Base-by-base conservation (phyloP, 2,329 filamentous ascomycete species). In the Aspergillus tanneri region DNA sequence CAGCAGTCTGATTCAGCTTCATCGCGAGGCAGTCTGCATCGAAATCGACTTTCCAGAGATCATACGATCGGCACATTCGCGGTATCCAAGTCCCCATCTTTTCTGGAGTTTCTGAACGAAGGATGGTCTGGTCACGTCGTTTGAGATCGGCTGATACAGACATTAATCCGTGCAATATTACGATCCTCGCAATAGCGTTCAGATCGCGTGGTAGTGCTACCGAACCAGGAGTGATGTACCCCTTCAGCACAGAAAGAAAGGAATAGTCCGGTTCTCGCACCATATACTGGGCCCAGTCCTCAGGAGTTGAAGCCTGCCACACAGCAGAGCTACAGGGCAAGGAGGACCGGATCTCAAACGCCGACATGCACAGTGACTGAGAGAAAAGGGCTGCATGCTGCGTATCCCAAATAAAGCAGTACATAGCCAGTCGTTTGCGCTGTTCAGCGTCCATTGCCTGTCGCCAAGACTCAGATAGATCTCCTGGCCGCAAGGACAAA, bases 361-460 rank as follows among this genome's bases (percentile, higher is more conserved):
- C 79, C 1, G 80, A 84, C 81, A 85, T 85, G 64, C 82, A 85
- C 0, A 85, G 72, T 4, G 79, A 83, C 58, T 85, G 82, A n/a
- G 80, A 84, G 61, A 85, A 85, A 0, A 85, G 69, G 0, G 84
- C 80, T 0, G 82, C 81, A 50, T 85, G 81, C 46, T 85, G 81
- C 0, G 80, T 83, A 54, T 85, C 82, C 82, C 82, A 85, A 71
- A 85, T 79, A 60, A 85, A 86, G 58, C 81, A 85, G 4, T 83
- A 69, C 30, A 84, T 73, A 0, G 81, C 79, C 0, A 82, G 65
- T 68, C 81, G 74, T 63, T 83, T 83, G 47, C 80, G 80, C 51
- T 82, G 78, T 57, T 85, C 81, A 1, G 73, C 69, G 36, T 79
- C 73, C 3, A 77, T 76, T 68, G 79, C 81, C n/a, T 64, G 66